Evolutionary conservation across 176 grass and related monocot genomes (phyloP).

Genomic region (Ensete glaucum): DNA sequence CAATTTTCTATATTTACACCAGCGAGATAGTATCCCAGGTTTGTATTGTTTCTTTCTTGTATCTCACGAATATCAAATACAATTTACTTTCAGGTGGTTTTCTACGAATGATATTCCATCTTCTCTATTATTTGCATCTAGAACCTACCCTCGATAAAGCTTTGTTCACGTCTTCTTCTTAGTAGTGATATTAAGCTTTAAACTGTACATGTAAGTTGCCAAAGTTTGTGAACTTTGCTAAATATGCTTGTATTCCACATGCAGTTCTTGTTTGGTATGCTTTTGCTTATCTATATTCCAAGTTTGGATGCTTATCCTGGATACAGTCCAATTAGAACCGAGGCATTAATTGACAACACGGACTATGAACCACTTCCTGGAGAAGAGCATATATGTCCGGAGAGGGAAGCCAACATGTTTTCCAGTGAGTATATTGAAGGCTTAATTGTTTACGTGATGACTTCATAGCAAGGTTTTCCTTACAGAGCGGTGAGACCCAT

Average conservation of each 20-base stretch:
- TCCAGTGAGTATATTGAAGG: slow-evolving; percentile 54
- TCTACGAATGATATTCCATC: not conserved
- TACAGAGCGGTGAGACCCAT: too few relatives aligned
- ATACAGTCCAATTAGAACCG: slow-evolving; percentile 68
- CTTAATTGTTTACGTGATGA: not conserved
- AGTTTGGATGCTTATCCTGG: slow-evolving; percentile 70
- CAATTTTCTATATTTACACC: slow-evolving; percentile 73
- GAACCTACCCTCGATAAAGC: not conserved
- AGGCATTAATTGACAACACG: slow-evolving; percentile 42
- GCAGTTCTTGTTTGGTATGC: slow-evolving; percentile 82
- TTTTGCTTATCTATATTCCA: slow-evolving; percentile 80
- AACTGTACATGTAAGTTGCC: too few relatives aligned
- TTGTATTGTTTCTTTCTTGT: slow-evolving; percentile 18
- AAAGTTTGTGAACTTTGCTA: not conserved
- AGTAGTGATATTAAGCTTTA: too few relatives aligned
- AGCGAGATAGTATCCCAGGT: slow-evolving; percentile 75
- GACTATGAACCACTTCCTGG: slow-evolving; percentile 74
- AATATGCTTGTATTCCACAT: not conserved
- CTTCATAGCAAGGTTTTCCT: not conserved
- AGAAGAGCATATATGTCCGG: slow-evolving; percentile 83
- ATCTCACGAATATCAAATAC: not conserved
- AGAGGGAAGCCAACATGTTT: slow-evolving; percentile 54
- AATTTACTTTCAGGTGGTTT: not conserved
- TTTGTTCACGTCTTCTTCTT: too few relatives aligned
- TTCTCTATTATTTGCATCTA: not conserved